Evolutionary conservation across 768 basidiomycete species (phyloP).

Genomic region (Dentipellis fragilis): DNA sequence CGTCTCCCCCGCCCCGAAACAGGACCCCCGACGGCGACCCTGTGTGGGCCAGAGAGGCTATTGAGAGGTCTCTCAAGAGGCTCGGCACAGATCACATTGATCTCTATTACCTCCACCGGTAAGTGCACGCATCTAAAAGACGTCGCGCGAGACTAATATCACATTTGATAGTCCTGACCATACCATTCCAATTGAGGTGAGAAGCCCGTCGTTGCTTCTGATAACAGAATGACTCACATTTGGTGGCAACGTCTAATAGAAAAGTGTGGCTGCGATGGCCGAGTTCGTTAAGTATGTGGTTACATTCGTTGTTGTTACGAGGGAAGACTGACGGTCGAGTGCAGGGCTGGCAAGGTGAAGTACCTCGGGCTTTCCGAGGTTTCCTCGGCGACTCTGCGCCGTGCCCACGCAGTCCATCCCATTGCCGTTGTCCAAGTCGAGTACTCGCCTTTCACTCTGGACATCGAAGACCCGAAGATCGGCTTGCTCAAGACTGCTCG

Average conservation of each 20-base stretch:
- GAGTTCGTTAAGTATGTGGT: constrained; percentile 21
- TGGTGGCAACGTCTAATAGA: neutral
- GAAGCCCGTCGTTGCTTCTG: neutral
- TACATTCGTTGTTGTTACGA: constrained; percentile 13
- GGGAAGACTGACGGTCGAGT: neutral
- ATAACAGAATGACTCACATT: neutral
- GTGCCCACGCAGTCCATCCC: constrained; percentile 28
- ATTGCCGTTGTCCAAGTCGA: constrained; percentile 28
- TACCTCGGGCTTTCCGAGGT: constrained; percentile 26
- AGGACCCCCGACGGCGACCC: constrained; percentile 17
- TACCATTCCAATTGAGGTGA: constrained; percentile 10
- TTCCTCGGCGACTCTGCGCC: constrained; percentile 23
- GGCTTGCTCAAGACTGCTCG: constrained; percentile 18
- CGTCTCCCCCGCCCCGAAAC: constrained; percentile 1
- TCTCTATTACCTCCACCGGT: constrained; percentile 25
- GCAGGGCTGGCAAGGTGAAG: constrained; percentile 24
- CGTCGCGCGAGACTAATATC: neutral
- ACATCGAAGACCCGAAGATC: constrained; percentile 19
- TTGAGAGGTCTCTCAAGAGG: constrained; percentile 17
- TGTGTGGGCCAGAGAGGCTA: constrained; percentile 16
- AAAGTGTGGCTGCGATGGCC: constrained; percentile 10
- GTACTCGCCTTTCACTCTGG: constrained; percentile 29
- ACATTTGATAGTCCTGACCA: neutral
- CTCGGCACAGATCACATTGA: constrained; percentile 23
- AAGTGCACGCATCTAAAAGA: neutral